Base-by-base conservation (phyloP, 2,329 filamentous ascomycete species). In the Ophiostoma sp. region DNA sequence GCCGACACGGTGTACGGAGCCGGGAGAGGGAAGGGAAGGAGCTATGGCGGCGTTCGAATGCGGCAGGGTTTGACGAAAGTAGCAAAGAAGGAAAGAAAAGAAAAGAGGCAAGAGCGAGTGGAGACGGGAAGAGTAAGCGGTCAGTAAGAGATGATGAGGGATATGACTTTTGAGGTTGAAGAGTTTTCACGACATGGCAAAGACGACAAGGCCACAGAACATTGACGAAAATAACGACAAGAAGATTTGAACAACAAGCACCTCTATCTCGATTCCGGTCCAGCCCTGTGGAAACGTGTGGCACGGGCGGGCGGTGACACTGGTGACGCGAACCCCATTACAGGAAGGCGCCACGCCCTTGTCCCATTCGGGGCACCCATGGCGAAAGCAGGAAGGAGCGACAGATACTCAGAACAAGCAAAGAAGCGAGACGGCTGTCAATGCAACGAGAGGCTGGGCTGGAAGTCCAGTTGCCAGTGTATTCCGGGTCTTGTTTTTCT, bases 301-400 rank as follows among this genome's bases (percentile, higher is more conserved):
- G 25, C 25, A 68, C 64, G 64, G 64, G 25, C 36, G n/a, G 61
- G 36, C 61, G 61, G 36, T 66, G 61, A 45, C 59, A 7, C 22
- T 68, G 64, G 55, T 70, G 72, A 73, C 72, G 72, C 59, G 72
- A 70, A 70, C 22, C 42, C 33, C 22, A 25, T 73, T 70, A 66
- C n/a, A 57, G 57, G 22, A 73, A 73, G 71, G 71, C 71, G 71
- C 50, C 71, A 73, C 71, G 52, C 64, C 55, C 57, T 63, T 70
- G 61, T 55, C 64, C 71, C 64, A 73, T 73, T 61, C 31, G 59
- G 52, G 66, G 22, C 72, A 8, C 7, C 31, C 55, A 73, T 73
- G 39, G 72, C 72, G 72, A 66, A 48, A 66, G 63, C 39, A 28
- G 22, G 36, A 45, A 66, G 39, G 39, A 28, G 36, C 22, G 63